Base-by-base conservation (phyloP, 257 asterid genomes). In the Lycium ferocissimum region DNA sequence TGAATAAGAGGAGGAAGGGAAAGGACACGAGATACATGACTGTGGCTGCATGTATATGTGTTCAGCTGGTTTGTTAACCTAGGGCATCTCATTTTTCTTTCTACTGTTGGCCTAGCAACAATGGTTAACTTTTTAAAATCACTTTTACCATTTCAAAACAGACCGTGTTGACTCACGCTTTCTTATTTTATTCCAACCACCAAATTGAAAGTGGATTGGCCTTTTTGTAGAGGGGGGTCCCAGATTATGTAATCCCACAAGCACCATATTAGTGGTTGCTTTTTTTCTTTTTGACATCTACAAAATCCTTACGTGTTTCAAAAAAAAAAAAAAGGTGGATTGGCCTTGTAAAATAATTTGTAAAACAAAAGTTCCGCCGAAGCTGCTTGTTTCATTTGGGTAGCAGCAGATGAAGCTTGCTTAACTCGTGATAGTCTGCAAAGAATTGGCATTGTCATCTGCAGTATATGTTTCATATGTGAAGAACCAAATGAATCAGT, bases 401-500 rank as follows among this genome's bases (percentile, higher is more conserved):
- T 40, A 70, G 33, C 79, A 17, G 33, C 35, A 70, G 15, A 70
- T 70, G 79, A 40, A 70, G 33, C 56, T 40, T 40, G 54, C 79
- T 70, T 70, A 70, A 70, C 79, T 40, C 15, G 17, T 70, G 79
- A 40, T 40, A 40, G 17, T 70, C 54, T 40, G 79, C 79, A 70
- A 70, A 40, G 33, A 40, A 40, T 70, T 40, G 79, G 56, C 79
- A 70, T 40, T 38, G 79, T 70, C 79, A 40, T 70, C 54, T 18
- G 15, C 79, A 40, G 15, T 40, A 40, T 10, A 38, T 70, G 56
- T 70, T 70, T 40, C 15, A 40, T 40, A 40, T 70, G 79, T 70
- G 79, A 70, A 17, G 54, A 70, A 70, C 26, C 35, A 70, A 70
- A 40, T 70, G 54, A 40, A 17, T 70, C 54, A 18, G 54, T 40